Evolutionary conservation across 202 grass and related monocot species (phyloP).

Genomic region (Panicum hallii): DNA sequence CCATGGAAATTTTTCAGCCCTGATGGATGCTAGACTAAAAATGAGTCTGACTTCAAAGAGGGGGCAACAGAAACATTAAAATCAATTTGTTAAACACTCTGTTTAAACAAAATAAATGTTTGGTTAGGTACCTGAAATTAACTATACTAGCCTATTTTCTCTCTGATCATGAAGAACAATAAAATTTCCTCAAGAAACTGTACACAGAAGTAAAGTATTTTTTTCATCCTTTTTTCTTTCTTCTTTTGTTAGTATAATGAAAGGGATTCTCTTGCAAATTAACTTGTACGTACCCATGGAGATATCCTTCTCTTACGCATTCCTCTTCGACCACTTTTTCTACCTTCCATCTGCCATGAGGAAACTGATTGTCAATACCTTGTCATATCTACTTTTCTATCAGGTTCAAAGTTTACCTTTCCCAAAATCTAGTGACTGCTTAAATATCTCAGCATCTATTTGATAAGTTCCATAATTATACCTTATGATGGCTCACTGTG

Average conservation of each 20-base stretch:
- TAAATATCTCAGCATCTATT: slow-evolving; percentile 1
- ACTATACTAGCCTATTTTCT: background rate
- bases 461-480: background rate
- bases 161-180: background rate
- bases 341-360: background rate
- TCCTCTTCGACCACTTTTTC: background rate
- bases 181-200: slow-evolving; percentile 9
- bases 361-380: background rate
- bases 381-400: background rate
- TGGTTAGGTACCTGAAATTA: background rate
- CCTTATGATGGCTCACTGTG: background rate
- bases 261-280: background rate
- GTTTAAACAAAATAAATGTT: background rate
- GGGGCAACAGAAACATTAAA: background rate
- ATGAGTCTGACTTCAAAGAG: slow-evolving; percentile 5
- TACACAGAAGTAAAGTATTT: background rate
- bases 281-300: slow-evolving; percentile 6
- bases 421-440: background rate
- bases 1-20: background rate
- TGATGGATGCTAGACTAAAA: slow-evolving; percentile 1
- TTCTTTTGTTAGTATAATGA: background rate
- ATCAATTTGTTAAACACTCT: background rate
- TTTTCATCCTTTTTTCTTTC: background rate
- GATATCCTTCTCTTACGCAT: slow-evolving; percentile 13
- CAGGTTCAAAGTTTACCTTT: background rate